These are phyloP conservation scores for Solanum clarkiae DNA, from an alignment of 257 asterid genomes.

Conservation along the genomic window DNA sequence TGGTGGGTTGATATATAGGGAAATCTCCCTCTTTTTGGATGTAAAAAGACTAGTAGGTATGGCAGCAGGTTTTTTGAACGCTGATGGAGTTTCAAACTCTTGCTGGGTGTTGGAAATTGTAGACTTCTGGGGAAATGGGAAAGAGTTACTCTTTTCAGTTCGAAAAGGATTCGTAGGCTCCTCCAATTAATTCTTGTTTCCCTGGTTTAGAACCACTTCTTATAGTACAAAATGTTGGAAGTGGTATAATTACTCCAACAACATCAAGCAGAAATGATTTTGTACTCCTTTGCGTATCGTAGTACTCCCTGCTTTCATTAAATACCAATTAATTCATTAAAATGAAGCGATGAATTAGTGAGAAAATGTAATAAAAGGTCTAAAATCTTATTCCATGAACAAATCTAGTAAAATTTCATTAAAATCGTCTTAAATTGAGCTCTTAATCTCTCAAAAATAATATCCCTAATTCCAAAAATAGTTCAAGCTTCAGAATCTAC, in stretches of 20 bases:
- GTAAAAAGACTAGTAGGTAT: background rate
- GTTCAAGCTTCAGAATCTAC: too few species aligned
- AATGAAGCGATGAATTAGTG: background rate
- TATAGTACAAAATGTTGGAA: background rate
- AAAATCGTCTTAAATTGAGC: too few species aligned
- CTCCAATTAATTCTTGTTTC: background rate
- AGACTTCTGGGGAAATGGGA: background rate
- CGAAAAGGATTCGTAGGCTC: background rate
- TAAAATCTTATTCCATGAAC: too few species aligned
- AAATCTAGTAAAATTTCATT: background rate
- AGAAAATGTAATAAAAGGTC: background rate
- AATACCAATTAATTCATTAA: background rate
- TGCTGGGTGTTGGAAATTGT: background rate
- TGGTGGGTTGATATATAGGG: background rate
- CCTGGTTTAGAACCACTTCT: background rate
- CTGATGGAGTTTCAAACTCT: background rate
- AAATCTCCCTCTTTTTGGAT: background rate
- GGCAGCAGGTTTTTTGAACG: background rate
- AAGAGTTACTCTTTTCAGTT: background rate
- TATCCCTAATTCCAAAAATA: too few species aligned
- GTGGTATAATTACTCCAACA: background rate
- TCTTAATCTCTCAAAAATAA: too few species aligned
- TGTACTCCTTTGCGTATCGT: background rate
- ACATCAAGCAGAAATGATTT: background rate
- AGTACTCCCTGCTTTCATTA: background rate